Conservation (phyloP, 176 grass and related monocot genomes). For the Elymus sibiricus region DNA sequence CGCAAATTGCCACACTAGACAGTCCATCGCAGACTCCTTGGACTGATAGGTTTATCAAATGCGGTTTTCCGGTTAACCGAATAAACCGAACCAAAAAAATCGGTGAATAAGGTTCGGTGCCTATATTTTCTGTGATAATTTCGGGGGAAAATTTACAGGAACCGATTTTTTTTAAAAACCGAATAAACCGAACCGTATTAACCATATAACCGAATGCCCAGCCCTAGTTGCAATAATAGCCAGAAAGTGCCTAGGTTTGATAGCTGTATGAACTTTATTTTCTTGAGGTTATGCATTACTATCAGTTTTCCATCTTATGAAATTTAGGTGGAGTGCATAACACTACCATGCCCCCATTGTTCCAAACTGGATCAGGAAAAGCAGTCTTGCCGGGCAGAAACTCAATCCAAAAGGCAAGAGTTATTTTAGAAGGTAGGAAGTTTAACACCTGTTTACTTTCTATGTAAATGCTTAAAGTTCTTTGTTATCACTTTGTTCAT, state of each 20-base stretch:
- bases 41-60: too few species aligned
- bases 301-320: background rate
- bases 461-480: background rate
- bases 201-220: too few species aligned
- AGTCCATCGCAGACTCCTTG: too few species aligned
- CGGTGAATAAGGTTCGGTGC: too few species aligned
- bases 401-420: slow-evolving; percentile 33
- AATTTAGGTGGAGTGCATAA: slow-evolving; percentile 22
- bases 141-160: too few species aligned
- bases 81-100: too few species aligned
- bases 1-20: too few species aligned
- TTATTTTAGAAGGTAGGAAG: slow-evolving; percentile 48
- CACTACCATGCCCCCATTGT: slow-evolving; percentile 7
- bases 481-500: background rate
- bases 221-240: background rate
- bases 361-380: slow-evolving; percentile 52
- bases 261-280: background rate
- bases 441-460: background rate
- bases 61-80: too few species aligned
- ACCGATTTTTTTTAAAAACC: too few species aligned
- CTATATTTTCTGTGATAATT: too few species aligned
- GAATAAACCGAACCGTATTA: too few species aligned
- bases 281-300: background rate
- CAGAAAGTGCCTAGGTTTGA: background rate
- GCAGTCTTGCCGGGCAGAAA: slow-evolving; percentile 8